Evolutionary conservation across 345 rosid genomes (phyloP).

Genomic region (Camelina sativa): DNA sequence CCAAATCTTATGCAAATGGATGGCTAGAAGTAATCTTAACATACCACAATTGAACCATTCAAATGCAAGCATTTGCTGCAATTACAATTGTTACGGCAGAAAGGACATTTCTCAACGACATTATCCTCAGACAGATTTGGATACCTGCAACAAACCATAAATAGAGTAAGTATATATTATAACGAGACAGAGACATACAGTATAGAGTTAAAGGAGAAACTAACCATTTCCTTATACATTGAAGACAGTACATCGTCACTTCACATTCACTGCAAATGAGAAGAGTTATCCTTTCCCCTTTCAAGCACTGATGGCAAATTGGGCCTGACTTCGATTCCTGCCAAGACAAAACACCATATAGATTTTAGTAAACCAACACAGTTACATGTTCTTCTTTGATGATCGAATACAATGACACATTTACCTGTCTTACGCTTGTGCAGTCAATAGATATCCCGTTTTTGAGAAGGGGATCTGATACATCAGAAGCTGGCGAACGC

Average conservation of each 20-base stretch:
- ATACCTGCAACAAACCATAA: conserved; percentile 59
- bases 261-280: conserved; percentile 61
- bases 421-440: conserved; percentile 27
- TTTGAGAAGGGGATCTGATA: conserved; percentile 34
- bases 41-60: conserved; percentile 65
- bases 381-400: not conserved
- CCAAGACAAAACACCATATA: conserved; percentile 20
- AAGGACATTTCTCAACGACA: conserved; percentile 67
- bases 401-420: not conserved
- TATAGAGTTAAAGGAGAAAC: not conserved
- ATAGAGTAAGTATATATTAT: not conserved
- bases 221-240: conserved; percentile 75
- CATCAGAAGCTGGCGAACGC: conserved; percentile 29
- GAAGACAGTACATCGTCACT: conserved; percentile 53
- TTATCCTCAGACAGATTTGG: conserved; percentile 62
- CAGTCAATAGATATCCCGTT: conserved; percentile 14
- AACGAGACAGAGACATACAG: not conserved
- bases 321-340: conserved; percentile 43
- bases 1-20: not conserved
- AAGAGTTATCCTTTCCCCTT: conserved; percentile 51
- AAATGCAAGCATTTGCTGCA: conserved; percentile 79
- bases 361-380: conserved; percentile 7
- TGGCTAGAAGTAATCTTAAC: not conserved
- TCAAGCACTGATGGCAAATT: conserved; percentile 84
- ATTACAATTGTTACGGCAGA: conserved; percentile 78